Base-by-base conservation (phyloP, 1,284 basidiomycete species). In the Ceratorhiza oryzae-sativae region DNA sequence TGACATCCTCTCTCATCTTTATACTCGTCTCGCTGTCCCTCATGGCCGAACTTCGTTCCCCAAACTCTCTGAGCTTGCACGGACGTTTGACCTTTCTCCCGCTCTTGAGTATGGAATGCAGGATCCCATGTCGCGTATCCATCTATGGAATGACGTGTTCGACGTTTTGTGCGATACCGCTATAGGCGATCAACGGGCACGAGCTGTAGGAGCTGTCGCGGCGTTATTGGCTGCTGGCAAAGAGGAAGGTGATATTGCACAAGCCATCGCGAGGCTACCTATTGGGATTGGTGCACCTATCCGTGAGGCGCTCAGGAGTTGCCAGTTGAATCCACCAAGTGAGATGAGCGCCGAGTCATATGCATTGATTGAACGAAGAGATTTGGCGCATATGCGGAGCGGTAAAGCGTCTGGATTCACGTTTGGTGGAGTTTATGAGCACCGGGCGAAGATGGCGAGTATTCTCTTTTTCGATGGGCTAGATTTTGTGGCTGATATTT, bases 231-330 rank as follows among this genome's bases (percentile, higher is more conserved):
- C 55, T 25, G 71, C 49, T 34, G 12, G 46, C 25, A 49, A 56
- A 41, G 27, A 42, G 56, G 49, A 65, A 86, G 59, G 90, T 90
- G 72, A 83, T 53, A 85, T 84, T 67, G 77, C 79, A 18, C 84
- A 83, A 6, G 74, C 89, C 76, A 77, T 87, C 80, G 79, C 85
- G 76, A 76, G 78, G 25, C 72, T 86, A 1, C 88, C 93, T 0
- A 79, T 93, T 5, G 92, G 92, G 0, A 81, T 97, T 18, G 87
- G 90, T 1, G 82, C 93, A 8, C 95, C 95, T 0, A 81, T 98
- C 3, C 83, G 89, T 67, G 96, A 98, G 79, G 92, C 92, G 4
- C 83, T 93, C 27, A 83, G 94, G 67, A 89, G 90, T 10, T 93
- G 91, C 76, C 94, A 96, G 77, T 80, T 91, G 13, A 85, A 88